Base-by-base conservation (phyloP, 176 grass and related monocot genomes). In the Saccharum spontaneum region DNA sequence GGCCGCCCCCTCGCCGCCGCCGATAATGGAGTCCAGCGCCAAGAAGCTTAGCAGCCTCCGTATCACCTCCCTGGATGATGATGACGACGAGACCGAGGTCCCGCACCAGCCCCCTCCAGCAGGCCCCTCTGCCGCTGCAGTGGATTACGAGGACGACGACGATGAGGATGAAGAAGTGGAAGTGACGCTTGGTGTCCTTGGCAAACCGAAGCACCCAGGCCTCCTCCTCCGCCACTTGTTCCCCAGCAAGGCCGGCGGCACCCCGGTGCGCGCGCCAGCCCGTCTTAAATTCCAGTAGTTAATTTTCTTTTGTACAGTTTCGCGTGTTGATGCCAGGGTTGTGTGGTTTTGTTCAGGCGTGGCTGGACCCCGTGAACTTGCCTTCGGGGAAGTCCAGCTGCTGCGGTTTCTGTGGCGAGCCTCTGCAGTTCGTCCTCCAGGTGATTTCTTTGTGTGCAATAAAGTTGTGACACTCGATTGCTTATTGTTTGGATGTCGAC, bases 341-440 rank as follows among this genome's bases (percentile, higher is more conserved):
- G 67, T 44, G 13, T 54, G 13, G 46, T n/a, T 89, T 33, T 72
- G 57, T 65, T 34, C 78, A 94, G 88, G 91, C 91, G 16, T 96
- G 97, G 93, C 57, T 99, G 75, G 91, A 99, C 87, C 93, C 90
- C 0, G 71, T 96, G 72, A 93, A 92, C 78, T 70, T 99, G 71
- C 93, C 93, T 0, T 67, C 85, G 0, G 84, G 90, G 8, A 92
- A 86, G 15, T 86, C 83, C 20, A 63, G 50, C 14, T 87, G 44
- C 28, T 95, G 93, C 39, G 97, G 88, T 18, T 94, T 98, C 46
- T 98, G 91, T 11, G 87, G 89, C 44, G 88, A 96, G 73, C 93
- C 90, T 67, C 84, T 99, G 49, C 91, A 91, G 62, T 96, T 99
- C 81, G 79, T 92, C 80, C 91, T 99, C 76, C 91, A 99, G 93